Evolutionary conservation across 805 yeast species (phyloP), one percentile per base, ranked within the genome.

Genomic region (Tetrapisispora nanseiensis): DNA sequence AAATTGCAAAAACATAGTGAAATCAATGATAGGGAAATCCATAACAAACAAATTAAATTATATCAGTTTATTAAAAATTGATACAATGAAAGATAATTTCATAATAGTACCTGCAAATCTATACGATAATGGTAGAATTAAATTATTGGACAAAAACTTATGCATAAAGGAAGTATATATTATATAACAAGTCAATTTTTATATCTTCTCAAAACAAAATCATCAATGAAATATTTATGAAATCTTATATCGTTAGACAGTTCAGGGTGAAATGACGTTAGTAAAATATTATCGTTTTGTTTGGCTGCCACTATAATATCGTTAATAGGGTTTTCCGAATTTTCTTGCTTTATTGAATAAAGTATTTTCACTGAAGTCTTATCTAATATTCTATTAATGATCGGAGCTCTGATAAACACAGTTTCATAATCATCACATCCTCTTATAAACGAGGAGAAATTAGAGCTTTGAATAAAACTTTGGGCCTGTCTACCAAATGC

Each of bases 231-330:
- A 83, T 86, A 83, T 51, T 73, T 70, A 57, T 84, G 94, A 54
- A 84, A 74, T 26, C 82, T 62, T 33, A 56, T 51, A 48, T 80
- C 86, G 12, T 51, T 56, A 1, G 80, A 62, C 29, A 84, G 67
- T 59, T 84, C 94, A 0, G 94, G 94, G 57, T 84, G 94, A 59
- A 84, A 84, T 2, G 86, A 78, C 1, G 89, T 83, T 2, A 86
- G 90, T 39, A 83, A 58, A 27, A 75, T 65, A 30, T 69, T 69
- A 0, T 81, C 84, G 21, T 45, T 43, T 56, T 83, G 87, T 51
- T 75, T 68, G 6, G 82, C 86, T 0, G 89, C 92, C 3, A 84
- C 90, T 27, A 83, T 70, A 30, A 74, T 59, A 6, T 8, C 18
- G 3, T 23, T 18, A 5, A 2, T n/a, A 2, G 56, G 63, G 21